Evolutionary conservation across 1,139 yeast genomes (phyloP), one percentile per base, ranked within the genome.

Genomic region (Casaregolazyma suthepensis): DNA sequence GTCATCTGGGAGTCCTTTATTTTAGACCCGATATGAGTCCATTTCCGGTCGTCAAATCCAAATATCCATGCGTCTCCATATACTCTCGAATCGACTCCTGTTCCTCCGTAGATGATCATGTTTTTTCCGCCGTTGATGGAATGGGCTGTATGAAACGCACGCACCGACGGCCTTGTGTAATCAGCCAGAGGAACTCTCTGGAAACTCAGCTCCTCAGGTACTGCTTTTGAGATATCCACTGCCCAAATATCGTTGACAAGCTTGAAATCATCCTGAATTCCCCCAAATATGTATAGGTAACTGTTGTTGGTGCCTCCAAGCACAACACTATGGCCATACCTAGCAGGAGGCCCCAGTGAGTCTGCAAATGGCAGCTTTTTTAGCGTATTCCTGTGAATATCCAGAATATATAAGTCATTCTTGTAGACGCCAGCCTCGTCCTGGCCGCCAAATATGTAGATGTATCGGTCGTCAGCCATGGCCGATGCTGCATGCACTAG

Each of bases 71-170:
- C 50, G 17, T 60, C 61, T 43, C 59, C 58, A 50, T 52, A 56
- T 23, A 62, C 63, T 5, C 50, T 49, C 12, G 53, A 45, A 45
- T 54, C 53, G 35, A 13, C 22, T 5, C 52, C 52, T 19, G 23
- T 44, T 4, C 65, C 65, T 7, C 65, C 65, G 46, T 52, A 60
- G 18, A 62, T 54, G 1, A 62, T 45, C 61, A 62, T 60, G 20
- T 42, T 40, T 4, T 46, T 43, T 15, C 26, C 43, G 12, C 46
- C 52, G 17, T 55, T 55, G 15, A 55, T 53, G 6, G 52, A 29
- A 45, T 62, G 65, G 0, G 63, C 63, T 13, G 62, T 53, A 46
- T 62, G 66, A 52, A 59, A 55, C 2, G 57, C 58, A 15, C 65
- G 50, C 10, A 59, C 50, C 1, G 56, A 37, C 12, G 66, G 66